Conservation (phyloP, 1,284 basidiomycete species). For the Pulchroboletus neoregius region DNA sequence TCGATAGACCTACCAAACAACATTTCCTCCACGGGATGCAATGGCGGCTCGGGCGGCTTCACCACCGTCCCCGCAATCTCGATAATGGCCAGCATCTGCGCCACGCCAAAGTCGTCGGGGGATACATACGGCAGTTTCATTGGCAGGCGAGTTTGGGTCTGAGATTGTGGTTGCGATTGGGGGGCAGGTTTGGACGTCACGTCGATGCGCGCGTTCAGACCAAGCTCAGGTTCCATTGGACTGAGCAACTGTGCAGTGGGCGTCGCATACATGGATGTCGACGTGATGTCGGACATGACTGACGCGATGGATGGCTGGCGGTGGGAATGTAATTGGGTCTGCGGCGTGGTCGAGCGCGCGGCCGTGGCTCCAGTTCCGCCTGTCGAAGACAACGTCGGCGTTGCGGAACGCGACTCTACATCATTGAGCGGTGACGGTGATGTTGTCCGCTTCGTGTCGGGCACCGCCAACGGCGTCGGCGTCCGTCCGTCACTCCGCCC, state of each 20-base stretch:
- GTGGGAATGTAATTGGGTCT: constrained; percentile 29
- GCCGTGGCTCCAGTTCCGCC: too few species aligned
- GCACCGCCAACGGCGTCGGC: constrained; percentile 30
- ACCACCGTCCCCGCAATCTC: constrained; percentile 50
- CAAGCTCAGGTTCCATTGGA: constrained; percentile 27
- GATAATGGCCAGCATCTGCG: constrained; percentile 80
- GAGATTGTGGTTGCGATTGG: not conserved
- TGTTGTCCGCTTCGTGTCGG: constrained; percentile 22
- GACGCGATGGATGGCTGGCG: constrained; percentile 63
- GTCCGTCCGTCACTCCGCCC: constrained; percentile 24
- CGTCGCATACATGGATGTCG: constrained; percentile 45
- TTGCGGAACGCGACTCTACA: constrained; percentile 31
- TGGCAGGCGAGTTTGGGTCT: not conserved
- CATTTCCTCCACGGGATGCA: constrained; percentile 66
- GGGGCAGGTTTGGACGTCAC: too few species aligned
- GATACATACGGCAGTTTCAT: constrained; percentile 51
- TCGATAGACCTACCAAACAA: constrained; percentile 69
- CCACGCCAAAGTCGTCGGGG: constrained; percentile 79
- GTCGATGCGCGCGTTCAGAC: constrained; percentile 22
- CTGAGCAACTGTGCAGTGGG: constrained; percentile 37
- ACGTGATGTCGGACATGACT: constrained; percentile 53
- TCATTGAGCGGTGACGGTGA: constrained; percentile 25
- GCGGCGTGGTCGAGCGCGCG: constrained; percentile 40
- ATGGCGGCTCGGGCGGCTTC: constrained; percentile 26
- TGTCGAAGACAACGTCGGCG: constrained; percentile 32